A percentile compares a stretch with the other conserved stretches of the same genome.
phyloP scores from a whole-genome alignment of 345 rosid species.

The Ceriops zippeliana region DNA sequence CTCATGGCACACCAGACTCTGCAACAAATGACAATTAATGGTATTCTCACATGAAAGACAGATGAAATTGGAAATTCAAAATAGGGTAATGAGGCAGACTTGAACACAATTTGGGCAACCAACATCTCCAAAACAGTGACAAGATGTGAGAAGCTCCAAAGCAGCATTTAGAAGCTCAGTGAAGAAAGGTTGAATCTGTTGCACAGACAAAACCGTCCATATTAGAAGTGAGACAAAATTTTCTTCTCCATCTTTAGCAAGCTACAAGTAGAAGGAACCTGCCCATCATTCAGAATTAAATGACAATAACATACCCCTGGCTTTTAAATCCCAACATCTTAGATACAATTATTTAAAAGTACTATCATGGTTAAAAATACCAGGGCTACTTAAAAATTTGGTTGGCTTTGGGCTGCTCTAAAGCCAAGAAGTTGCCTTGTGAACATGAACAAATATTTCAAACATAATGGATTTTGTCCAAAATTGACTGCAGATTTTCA shows the following conservation, averaged over 20 bases:
- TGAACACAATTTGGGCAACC: conserved; percentile 91
- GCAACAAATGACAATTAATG: conserved; percentile 11
- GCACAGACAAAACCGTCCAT: conserved; percentile 11
- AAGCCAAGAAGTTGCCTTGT: background rate
- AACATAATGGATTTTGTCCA: background rate
- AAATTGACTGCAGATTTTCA: background rate
- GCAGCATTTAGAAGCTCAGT: conserved; percentile 62
- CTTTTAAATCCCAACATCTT: too few relatives aligned
- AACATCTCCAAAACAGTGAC: conserved; percentile 51
- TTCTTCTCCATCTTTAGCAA: background rate
- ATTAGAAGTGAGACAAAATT: conserved; percentile 7
- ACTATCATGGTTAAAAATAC: background rate
- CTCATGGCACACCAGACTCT: conserved; percentile 66
- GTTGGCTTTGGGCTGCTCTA: background rate
- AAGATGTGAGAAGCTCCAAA: conserved; percentile 62
- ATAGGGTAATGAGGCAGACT: conserved; percentile 29
- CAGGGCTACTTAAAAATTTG: background rate
- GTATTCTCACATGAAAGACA: background rate
- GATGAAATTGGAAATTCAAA: background rate
- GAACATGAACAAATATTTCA: background rate
- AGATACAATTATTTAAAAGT: background rate
- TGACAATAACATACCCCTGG: too few relatives aligned
- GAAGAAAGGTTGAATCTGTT: conserved; percentile 73
- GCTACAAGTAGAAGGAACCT: background rate
- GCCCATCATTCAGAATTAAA: background rate